Conservation (phyloP, 164 flowering plant species). For the Kalanchoe fedtschenkoi region DNA sequence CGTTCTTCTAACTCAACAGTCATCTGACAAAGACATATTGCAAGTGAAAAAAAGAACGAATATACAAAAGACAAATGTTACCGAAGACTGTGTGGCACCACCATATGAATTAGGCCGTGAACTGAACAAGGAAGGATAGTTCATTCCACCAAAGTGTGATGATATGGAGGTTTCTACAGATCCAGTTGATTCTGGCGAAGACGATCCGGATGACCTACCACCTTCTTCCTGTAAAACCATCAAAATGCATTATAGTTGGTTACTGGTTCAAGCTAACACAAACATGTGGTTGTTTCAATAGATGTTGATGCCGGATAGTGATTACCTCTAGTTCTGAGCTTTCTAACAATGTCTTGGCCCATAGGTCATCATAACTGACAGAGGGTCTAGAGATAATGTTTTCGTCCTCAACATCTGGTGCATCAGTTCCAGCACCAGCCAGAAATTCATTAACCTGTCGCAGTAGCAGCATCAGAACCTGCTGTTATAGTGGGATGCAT, state of each 20-base stretch:
- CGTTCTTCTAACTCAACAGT: neutral
- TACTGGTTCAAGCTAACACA: neutral
- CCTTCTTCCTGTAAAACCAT: constrained; percentile 69
- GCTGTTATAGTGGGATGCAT: neutral
- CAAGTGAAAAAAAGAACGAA: neutral
- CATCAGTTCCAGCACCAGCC: constrained; percentile 97
- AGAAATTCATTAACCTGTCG: constrained; percentile 89
- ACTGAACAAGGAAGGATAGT: constrained; percentile 90
- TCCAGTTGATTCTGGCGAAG: constrained; percentile 90
- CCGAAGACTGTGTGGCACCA: constrained; percentile 52
- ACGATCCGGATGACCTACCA: constrained; percentile 85
- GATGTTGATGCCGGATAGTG: neutral
- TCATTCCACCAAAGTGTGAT: constrained; percentile 98
- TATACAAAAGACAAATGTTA: constrained; percentile 9
- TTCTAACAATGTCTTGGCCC: constrained; percentile 97
- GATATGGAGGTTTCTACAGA: constrained; percentile 97
- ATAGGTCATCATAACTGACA: constrained; percentile 93
- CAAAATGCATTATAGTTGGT: neutral
- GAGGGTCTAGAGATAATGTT: constrained; percentile 70
- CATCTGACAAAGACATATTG: neutral
- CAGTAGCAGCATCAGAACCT: neutral
- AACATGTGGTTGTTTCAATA: neutral
- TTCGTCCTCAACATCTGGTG: constrained; percentile 98
- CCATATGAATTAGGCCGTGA: constrained; percentile 59
- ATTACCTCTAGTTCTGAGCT: constrained; percentile 71